These are phyloP conservation scores for Steccherinum ochraceum DNA, from an alignment of 768 basidiomycete genomes.

Conservation along the genomic window DNA sequence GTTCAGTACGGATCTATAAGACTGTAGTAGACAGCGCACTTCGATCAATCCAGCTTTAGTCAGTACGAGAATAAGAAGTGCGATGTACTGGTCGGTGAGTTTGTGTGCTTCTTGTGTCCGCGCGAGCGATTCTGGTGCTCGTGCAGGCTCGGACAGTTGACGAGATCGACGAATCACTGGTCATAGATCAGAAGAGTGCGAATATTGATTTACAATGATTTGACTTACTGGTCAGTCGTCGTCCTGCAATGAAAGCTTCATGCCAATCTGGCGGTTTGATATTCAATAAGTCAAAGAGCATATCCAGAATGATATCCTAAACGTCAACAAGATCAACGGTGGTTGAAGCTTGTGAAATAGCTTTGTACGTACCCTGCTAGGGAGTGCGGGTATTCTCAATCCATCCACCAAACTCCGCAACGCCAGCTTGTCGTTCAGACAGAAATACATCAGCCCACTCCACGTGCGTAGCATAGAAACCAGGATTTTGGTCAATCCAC, in stretches of 20 bases:
- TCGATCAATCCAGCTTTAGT: slow-evolving; percentile 85
- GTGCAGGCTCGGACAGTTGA: slow-evolving; percentile 10
- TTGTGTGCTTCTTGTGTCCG: slow-evolving; percentile 57
- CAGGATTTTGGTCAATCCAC: slow-evolving; percentile 70
- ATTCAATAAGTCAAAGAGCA: slow-evolving; percentile 90
- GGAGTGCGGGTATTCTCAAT: slow-evolving; percentile 81
- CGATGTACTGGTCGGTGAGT: slow-evolving; percentile 89
- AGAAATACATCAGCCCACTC: slow-evolving; percentile 94
- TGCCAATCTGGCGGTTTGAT: slow-evolving; percentile 94
- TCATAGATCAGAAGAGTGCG: not conserved
- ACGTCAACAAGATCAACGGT: too few species aligned
- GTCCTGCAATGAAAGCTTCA: slow-evolving; percentile 84
- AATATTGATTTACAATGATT: not conserved
- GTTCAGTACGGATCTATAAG: slow-evolving; percentile 3
- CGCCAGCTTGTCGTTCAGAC: slow-evolving; percentile 82
- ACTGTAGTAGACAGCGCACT: slow-evolving; percentile 35
- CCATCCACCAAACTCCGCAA: slow-evolving; percentile 82
- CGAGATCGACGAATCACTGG: slow-evolving; percentile 60
- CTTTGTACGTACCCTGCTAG: slow-evolving; percentile 73
- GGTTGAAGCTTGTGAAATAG: not conserved
- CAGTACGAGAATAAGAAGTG: slow-evolving; percentile 77
- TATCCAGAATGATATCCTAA: slow-evolving; percentile 88
- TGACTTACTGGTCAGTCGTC: slow-evolving; percentile 74
- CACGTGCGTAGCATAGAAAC: slow-evolving; percentile 84
- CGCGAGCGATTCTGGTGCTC: slow-evolving; percentile 18